Percentiles rank a stretch among this genome's conserved stretches.
Conservation (phyloP, 1,284 basidiomycete genomes). For the Irpex sp. region DNA sequence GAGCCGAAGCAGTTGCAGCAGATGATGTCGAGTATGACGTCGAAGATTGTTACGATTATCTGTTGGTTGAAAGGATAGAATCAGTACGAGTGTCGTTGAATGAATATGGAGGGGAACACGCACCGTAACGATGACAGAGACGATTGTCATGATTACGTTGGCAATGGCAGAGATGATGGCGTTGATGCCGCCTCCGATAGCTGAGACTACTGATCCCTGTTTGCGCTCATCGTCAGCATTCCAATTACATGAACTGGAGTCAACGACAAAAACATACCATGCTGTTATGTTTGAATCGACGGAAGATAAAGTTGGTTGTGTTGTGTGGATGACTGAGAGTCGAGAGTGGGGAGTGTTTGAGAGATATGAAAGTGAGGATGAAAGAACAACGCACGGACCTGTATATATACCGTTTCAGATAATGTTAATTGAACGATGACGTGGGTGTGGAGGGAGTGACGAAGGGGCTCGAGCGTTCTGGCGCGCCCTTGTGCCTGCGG, state of each 20-base stretch:
- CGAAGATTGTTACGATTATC: constrained; percentile 58
- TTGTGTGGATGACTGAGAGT: too few relatives aligned
- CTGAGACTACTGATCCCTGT: constrained; percentile 52
- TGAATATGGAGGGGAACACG: constrained; percentile 16
- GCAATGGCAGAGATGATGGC: constrained; percentile 57
- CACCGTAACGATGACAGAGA: constrained; percentile 52
- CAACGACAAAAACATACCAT: background rate
- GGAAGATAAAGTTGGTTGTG: background rate
- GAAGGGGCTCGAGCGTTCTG: too few relatives aligned
- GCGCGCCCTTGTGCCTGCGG: too few relatives aligned
- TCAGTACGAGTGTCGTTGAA: background rate
- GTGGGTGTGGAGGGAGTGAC: too few relatives aligned
- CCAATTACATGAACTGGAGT: background rate
- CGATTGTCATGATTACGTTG: constrained; percentile 50
- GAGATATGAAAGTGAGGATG: too few relatives aligned
- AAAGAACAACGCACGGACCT: too few relatives aligned
- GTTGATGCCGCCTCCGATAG: constrained; percentile 54
- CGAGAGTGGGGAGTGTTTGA: too few relatives aligned
- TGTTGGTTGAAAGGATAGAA: constrained; percentile 16
- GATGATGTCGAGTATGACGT: constrained; percentile 53
- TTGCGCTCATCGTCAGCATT: background rate
- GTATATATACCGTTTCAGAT: too few relatives aligned
- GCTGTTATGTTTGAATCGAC: background rate
- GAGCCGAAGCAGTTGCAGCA: constrained; percentile 47
- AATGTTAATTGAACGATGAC: too few relatives aligned